Evolutionary conservation across 495 filamentous ascomycete species (phyloP).

Genomic region (Penicillium egyptiacum): DNA sequence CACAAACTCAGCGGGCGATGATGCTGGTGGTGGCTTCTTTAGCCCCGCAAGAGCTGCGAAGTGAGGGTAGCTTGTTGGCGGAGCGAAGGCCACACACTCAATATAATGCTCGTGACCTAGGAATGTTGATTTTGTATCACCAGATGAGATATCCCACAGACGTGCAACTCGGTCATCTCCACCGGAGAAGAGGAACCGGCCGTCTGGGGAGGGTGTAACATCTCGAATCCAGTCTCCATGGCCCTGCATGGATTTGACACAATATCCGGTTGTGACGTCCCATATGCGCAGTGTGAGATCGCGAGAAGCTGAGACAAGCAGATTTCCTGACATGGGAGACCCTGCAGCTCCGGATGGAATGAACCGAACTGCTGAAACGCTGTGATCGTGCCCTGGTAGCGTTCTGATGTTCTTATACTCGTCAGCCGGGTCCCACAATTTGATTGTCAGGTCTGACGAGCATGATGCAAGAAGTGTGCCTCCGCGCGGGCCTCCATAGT

Average conservation of each 20-base stretch:
- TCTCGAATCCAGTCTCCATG: slow-evolving; percentile 92
- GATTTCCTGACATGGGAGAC: slow-evolving; percentile 55
- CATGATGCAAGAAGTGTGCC: slow-evolving; percentile 87
- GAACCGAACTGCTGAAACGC: slow-evolving; percentile 85
- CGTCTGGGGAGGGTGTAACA: slow-evolving; percentile 82
- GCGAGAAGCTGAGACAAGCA: slow-evolving; percentile 78
- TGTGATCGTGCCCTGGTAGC: slow-evolving; percentile 90
- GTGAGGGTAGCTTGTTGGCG: slow-evolving; percentile 71
- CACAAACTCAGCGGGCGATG: slow-evolving; percentile 81
- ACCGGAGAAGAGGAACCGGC: slow-evolving; percentile 79
- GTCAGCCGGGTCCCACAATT: slow-evolving; percentile 91
- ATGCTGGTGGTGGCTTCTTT: slow-evolving; percentile 69
- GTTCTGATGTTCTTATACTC: slow-evolving; percentile 97
- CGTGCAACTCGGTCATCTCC: slow-evolving; percentile 81
- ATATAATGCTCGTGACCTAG: slow-evolving; percentile 88
- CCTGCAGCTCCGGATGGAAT: slow-evolving; percentile 73
- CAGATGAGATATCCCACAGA: slow-evolving; percentile 74
- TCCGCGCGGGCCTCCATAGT: slow-evolving; percentile 86
- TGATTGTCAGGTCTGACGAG: slow-evolving; percentile 88
- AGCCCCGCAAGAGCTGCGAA: slow-evolving; percentile 79
- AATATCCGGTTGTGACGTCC: slow-evolving; percentile 93
- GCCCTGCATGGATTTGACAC: slow-evolving; percentile 55
- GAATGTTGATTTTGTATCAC: slow-evolving; percentile 74
- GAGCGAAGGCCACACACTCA: slow-evolving; percentile 88
- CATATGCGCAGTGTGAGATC: slow-evolving; percentile 86